These are phyloP conservation scores for Choiromyces venosus DNA, from an alignment of 495 filamentous ascomycete species.

Conservation along the genomic window DNA sequence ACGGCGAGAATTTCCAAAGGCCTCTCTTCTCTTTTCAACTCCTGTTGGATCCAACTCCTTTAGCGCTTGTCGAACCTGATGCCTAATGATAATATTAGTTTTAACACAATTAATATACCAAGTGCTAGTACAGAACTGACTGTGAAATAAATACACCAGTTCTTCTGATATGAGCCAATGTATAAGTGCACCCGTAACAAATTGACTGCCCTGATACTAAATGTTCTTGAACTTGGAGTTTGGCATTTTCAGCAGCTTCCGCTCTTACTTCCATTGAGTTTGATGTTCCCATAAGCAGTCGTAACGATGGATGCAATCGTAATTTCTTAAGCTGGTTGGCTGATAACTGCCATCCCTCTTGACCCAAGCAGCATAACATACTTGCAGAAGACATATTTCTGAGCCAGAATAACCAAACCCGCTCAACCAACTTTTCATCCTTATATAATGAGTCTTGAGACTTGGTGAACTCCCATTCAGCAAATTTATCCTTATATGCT, in stretches of 20 bases:
- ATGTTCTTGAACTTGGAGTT: neutral
- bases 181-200: neutral
- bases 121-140: neutral
- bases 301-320: neutral
- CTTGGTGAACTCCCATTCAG: neutral
- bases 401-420: neutral
- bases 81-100: neutral
- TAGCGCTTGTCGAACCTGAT: neutral
- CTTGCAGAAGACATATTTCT: neutral
- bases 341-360: neutral
- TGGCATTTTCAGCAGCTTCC: neutral
- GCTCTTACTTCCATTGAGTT: neutral
- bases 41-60: neutral
- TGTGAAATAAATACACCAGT: neutral
- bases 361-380: neutral
- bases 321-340: neutral
- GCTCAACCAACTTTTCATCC: neutral
- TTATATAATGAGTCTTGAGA: neutral
- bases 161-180: neutral
- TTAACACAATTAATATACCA: no score
- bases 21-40: neutral
- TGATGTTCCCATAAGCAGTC: neutral
- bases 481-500: neutral
- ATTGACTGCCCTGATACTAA: neutral
- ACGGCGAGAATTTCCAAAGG: neutral